Evolutionary conservation across 768 basidiomycete genomes (phyloP).

Genomic region (Ephemerocybe angulata): DNA sequence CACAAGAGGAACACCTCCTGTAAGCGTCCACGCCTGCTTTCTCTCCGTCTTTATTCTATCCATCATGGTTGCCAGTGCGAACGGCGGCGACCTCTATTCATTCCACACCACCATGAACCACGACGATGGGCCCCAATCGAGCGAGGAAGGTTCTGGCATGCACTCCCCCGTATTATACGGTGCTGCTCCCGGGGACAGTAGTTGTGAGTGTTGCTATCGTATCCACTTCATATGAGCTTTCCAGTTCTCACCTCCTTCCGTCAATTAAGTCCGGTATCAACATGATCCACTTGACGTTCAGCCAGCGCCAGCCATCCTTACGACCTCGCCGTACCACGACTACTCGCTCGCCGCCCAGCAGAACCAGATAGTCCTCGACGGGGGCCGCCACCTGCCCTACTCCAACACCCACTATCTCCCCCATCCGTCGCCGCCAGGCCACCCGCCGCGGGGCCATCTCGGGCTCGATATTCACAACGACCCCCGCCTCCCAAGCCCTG

Average conservation of each 20-base stretch:
- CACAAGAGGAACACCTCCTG: conserved; percentile 4
- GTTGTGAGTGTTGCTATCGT: conserved; percentile 49
- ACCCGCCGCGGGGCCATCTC: conserved; percentile 45
- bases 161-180: conserved; percentile 67
- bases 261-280: conserved; percentile 70
- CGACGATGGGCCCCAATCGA: conserved; percentile 68
- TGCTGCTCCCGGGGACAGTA: conserved; percentile 46
- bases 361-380: conserved; percentile 46
- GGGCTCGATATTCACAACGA: conserved; percentile 35
- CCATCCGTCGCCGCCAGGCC: conserved; percentile 39
- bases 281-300: conserved; percentile 46
- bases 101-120: conserved; percentile 48
- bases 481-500: conserved; percentile 4
- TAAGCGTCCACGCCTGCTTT: conserved; percentile 11
- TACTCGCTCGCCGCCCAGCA: conserved; percentile 39
- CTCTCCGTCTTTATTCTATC: conserved; percentile 23
- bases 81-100: conserved; percentile 53
- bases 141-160: conserved; percentile 72
- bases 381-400: conserved; percentile 41
- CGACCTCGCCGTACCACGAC: conserved; percentile 28
- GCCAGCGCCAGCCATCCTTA: conserved; percentile 13
- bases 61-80: conserved; percentile 54
- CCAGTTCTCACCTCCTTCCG: conserved; percentile 36
- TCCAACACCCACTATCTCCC: conserved; percentile 36
- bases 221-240: conserved; percentile 39